phyloP scores from a whole-genome alignment of 257 asterid species.

The Linderniella brevidens region DNA sequence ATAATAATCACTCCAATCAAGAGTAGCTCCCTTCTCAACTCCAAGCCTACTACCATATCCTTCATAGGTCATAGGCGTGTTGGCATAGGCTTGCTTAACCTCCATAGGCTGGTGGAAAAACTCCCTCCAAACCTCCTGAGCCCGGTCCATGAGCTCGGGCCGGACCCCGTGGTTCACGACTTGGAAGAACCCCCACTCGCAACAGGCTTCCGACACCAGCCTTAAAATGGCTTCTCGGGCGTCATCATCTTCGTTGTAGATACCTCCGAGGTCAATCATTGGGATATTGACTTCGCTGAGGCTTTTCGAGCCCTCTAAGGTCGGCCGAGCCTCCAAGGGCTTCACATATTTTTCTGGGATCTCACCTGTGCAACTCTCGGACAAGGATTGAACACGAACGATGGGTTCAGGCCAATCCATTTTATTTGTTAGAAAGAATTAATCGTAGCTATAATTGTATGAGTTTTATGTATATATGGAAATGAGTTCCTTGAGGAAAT shows the following conservation, averaged over 20 bases:
- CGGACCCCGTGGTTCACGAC: constrained; percentile 63
- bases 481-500: no score
- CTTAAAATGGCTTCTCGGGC: constrained; percentile 7
- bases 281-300: constrained; percentile 24
- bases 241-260: constrained; percentile 3
- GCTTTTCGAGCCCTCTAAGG: neutral
- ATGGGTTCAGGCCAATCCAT: constrained; percentile 79
- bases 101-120: constrained; percentile 64
- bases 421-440: neutral
- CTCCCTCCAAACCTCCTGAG: constrained; percentile 49
- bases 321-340: constrained; percentile 28
- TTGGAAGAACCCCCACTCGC: constrained; percentile 76
- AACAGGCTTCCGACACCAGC: constrained; percentile 36
- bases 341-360: constrained; percentile 48
- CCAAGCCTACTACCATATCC: constrained; percentile 88
- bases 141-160: constrained; percentile 41
- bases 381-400: constrained; percentile 59
- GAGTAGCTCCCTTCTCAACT: constrained; percentile 60
- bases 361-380: constrained; percentile 16
- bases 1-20: constrained; percentile 92
- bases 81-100: constrained; percentile 43
- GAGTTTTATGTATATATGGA: no score
- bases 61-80: constrained; percentile 60
- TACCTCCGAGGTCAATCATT: constrained; percentile 26
- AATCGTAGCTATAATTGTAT: no score